Evolutionary conservation across 768 basidiomycete species (phyloP).

Genomic region (Leccinum rimulosum): DNA sequence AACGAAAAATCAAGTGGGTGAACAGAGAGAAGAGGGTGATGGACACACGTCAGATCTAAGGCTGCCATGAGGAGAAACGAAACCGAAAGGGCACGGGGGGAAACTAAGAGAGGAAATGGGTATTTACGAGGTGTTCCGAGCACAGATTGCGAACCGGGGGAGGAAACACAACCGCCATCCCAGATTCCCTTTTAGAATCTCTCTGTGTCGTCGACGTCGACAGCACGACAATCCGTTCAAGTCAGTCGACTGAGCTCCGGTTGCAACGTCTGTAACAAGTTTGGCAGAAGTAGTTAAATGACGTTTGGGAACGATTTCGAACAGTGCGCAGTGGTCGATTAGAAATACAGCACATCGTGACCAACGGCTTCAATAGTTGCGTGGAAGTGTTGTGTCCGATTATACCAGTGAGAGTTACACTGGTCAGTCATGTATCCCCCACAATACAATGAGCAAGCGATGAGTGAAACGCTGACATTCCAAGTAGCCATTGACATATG

Average conservation of each 20-base stretch:
- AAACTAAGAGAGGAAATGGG: not conserved
- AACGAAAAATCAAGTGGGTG: not conserved
- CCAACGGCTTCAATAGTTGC: not conserved
- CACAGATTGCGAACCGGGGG: not conserved
- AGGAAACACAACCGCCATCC: not conserved
- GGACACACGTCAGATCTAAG: conserved; percentile 37
- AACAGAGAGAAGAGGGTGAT: not conserved
- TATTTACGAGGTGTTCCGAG: conserved; percentile 2
- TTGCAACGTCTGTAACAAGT: not conserved
- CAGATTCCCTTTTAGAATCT: not conserved
- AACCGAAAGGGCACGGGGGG: not conserved
- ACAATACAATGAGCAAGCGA: not conserved
- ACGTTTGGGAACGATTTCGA: not conserved
- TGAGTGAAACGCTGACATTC: not conserved
- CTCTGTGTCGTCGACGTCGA: not conserved
- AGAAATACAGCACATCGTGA: not conserved
- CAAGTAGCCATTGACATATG: not conserved
- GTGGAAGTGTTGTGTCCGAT: not conserved
- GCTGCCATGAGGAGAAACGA: conserved; percentile 3
- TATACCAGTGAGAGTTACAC: not conserved
- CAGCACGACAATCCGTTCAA: not conserved
- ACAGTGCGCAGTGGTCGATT: not conserved
- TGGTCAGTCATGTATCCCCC: not conserved
- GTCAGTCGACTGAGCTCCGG: not conserved
- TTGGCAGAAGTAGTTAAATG: not conserved